phyloP scores from a whole-genome alignment of 2,329 filamentous ascomycete species.

The Colletotrichum acutatum region DNA sequence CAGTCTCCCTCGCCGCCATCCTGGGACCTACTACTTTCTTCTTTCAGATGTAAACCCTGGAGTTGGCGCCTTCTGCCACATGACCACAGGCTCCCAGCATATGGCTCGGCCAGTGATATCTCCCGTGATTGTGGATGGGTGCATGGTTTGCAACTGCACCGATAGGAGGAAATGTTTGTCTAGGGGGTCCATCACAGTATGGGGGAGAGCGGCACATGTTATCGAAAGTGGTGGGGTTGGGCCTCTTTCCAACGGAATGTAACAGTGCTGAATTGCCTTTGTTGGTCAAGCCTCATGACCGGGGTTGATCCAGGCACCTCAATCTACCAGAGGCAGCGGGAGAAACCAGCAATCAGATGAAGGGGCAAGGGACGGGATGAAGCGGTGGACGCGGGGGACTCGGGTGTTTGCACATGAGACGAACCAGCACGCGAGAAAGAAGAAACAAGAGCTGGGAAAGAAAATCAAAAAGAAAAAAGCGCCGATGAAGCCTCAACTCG shows the following conservation, averaged over 20 bases:
- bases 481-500: neutral
- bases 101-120: constrained; percentile 17
- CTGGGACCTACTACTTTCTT: constrained; percentile 11
- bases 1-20: neutral
- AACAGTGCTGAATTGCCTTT: constrained; percentile 33
- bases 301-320: neutral
- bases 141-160: constrained; percentile 18
- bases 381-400: constrained; percentile 1
- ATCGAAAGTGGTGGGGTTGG: neutral
- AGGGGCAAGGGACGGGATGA: neutral
- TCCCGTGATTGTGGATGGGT: constrained; percentile 11
- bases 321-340: constrained; percentile 27
- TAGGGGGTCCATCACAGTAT: neutral
- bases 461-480: neutral
- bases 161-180: constrained; percentile 34
- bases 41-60: constrained; percentile 1
- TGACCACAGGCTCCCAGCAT: constrained; percentile 14
- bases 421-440: constrained; percentile 2
- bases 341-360: constrained; percentile 17
- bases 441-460: neutral
- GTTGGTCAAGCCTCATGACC: constrained; percentile 30
- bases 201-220: neutral
- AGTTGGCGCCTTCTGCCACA: constrained; percentile 7
- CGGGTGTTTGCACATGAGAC: constrained; percentile 23
- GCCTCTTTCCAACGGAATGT: constrained; percentile 23